These are phyloP conservation scores for Arthrobotrys pseudoclavata DNA, from an alignment of 2,329 filamentous ascomycete genomes.

Conservation along the genomic window DNA sequence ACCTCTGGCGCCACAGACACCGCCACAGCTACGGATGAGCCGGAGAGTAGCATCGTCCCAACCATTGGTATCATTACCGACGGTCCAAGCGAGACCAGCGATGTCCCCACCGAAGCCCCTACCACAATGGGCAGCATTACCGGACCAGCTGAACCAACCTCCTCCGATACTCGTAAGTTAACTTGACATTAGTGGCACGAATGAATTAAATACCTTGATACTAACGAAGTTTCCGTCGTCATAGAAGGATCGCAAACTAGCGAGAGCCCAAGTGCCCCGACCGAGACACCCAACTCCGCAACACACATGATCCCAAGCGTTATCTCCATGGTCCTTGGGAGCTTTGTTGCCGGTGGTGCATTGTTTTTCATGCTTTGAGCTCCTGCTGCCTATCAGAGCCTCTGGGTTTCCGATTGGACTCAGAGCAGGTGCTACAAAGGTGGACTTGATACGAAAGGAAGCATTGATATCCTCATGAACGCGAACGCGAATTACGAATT, in stretches of 20 bases:
- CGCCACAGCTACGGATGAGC: conserved; percentile 5
- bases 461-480: neutral
- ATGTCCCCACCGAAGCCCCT: neutral
- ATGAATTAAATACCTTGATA: too few species aligned
- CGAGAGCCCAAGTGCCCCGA: conserved; percentile 33
- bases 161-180: conserved; percentile 39
- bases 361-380: conserved; percentile 39
- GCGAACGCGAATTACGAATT: conserved; percentile 26
- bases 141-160: conserved; percentile 19
- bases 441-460: neutral
- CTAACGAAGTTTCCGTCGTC: too few species aligned
- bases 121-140: conserved; percentile 27
- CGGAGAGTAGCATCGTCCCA: conserved; percentile 8
- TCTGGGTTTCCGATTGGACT: neutral
- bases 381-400: neutral
- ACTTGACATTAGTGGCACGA: neutral
- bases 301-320: conserved; percentile 46
- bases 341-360: conserved; percentile 48
- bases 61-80: conserved; percentile 49
- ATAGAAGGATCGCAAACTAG: conserved; percentile 48
- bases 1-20: conserved; percentile 21
- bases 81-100: conserved; percentile 15
- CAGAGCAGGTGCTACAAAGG: neutral
- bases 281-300: conserved; percentile 41
- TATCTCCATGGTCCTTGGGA: conserved; percentile 41